These are phyloP conservation scores for Viola pubescens DNA, from an alignment of 441 rosid species.

Conservation along the genomic window DNA sequence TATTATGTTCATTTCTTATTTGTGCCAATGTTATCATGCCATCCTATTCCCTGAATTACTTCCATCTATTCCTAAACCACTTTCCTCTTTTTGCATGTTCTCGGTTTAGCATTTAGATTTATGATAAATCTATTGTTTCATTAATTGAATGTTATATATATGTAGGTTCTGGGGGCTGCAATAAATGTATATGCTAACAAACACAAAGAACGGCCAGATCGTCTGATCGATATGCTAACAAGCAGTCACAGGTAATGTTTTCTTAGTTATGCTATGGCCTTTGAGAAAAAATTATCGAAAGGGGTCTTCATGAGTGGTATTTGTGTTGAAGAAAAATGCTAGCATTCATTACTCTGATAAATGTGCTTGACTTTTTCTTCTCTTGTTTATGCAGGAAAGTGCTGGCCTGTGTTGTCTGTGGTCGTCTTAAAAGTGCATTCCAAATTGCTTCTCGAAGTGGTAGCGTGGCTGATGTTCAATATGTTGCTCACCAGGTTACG, in stretches of 20 bases:
- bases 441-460: slow-evolving; percentile 95
- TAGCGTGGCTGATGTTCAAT: slow-evolving; percentile 96
- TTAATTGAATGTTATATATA: background rate
- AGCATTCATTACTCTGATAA: too few species aligned
- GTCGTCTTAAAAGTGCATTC: slow-evolving; percentile 95
- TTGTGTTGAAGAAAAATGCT: too few species aligned
- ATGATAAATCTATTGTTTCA: background rate
- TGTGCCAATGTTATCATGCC: background rate
- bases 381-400: slow-evolving; percentile 64
- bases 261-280: background rate
- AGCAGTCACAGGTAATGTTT: slow-evolving; percentile 81
- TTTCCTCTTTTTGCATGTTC: background rate
- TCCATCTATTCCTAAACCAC: background rate
- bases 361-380: background rate
- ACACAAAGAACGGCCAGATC: slow-evolving; percentile 98
- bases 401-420: slow-evolving; percentile 94
- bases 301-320: background rate
- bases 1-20: slow-evolving; percentile 19
- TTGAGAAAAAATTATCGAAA: too few species aligned
- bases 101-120: background rate
- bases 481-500: slow-evolving; percentile 90
- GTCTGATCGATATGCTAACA: slow-evolving; percentile 91
- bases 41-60: background rate
- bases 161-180: slow-evolving; percentile 93
- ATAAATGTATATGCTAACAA: slow-evolving; percentile 91